Conservation (phyloP, 192 early-diverging fungal species). For the Backusella luteola region DNA sequence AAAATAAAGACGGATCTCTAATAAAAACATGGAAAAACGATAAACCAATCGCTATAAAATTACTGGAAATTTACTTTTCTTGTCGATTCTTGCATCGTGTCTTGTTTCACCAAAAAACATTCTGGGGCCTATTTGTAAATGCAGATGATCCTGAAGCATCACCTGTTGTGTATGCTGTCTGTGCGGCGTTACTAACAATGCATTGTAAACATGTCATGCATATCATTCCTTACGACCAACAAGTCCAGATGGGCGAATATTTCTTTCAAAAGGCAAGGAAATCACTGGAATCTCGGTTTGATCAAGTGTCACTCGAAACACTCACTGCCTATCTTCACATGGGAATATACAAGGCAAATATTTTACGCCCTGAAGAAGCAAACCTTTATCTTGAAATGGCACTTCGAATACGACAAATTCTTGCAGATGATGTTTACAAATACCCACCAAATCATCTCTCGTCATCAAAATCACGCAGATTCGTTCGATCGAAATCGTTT, state of each 20-base stretch:
- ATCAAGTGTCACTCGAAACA: constrained; percentile 12
- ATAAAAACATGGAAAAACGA: background rate
- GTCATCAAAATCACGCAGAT: background rate
- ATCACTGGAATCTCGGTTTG: background rate
- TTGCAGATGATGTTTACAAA: background rate
- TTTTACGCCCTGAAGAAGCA: constrained; percentile 7
- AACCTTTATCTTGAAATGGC: constrained; percentile 23
- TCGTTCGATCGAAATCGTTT: background rate
- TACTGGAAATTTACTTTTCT: constrained; percentile 9
- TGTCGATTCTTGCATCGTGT: constrained; percentile 11
- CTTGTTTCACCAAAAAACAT: constrained; percentile 13
- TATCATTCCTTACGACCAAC: constrained; percentile 10
- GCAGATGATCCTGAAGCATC: constrained; percentile 5
- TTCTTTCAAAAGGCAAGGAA: constrained; percentile 12
- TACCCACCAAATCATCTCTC: background rate
- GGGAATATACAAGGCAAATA: constrained; percentile 11
- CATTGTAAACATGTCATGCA: constrained; percentile 13
- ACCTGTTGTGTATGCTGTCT: constrained; percentile 16
- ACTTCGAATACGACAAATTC: background rate
- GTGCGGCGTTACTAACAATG: constrained; percentile 22
- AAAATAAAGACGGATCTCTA: background rate
- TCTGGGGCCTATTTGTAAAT: constrained; percentile 17
- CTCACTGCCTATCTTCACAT: constrained; percentile 7
- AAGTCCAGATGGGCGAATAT: background rate
- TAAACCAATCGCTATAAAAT: background rate